Conservation (phyloP, 805 yeast species). For the Candida krabiensis region DNA sequence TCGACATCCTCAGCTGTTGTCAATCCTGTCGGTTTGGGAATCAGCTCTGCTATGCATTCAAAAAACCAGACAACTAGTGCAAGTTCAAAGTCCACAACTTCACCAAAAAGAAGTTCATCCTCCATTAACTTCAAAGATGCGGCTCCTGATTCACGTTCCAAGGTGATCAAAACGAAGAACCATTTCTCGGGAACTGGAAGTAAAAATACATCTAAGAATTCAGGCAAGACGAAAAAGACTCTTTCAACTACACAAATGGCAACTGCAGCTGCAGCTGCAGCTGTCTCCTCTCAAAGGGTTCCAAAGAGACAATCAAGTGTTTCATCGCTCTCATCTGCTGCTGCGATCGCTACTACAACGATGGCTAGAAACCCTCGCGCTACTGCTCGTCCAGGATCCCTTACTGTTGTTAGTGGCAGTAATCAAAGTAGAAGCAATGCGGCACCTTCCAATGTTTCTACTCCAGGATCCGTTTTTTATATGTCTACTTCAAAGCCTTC, state of each 20-base stretch:
- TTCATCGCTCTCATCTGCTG: slow-evolving; percentile 22
- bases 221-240: slow-evolving; percentile 13
- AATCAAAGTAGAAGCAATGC: background rate
- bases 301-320: slow-evolving; percentile 15
- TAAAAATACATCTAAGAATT: background rate
- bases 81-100: background rate
- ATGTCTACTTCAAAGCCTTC: background rate
- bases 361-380: slow-evolving; percentile 14
- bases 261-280: slow-evolving; percentile 31
- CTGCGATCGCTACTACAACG: slow-evolving; percentile 21
- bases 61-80: too few relatives aligned
- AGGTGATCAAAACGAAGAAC: slow-evolving; percentile 1
- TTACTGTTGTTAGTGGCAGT: background rate
- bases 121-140: slow-evolving; percentile 8
- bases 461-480: background rate
- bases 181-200: background rate
- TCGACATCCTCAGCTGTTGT: background rate
- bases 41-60: too few relatives aligned
- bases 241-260: slow-evolving; percentile 28
- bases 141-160: slow-evolving; percentile 1
- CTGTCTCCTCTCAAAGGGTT: slow-evolving; percentile 19
- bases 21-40: background rate
- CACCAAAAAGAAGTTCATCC: slow-evolving; percentile 11
- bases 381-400: background rate
- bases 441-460: background rate